Base-by-base conservation (phyloP, 768 basidiomycete genomes). In the Tricholoma flavovirens region DNA sequence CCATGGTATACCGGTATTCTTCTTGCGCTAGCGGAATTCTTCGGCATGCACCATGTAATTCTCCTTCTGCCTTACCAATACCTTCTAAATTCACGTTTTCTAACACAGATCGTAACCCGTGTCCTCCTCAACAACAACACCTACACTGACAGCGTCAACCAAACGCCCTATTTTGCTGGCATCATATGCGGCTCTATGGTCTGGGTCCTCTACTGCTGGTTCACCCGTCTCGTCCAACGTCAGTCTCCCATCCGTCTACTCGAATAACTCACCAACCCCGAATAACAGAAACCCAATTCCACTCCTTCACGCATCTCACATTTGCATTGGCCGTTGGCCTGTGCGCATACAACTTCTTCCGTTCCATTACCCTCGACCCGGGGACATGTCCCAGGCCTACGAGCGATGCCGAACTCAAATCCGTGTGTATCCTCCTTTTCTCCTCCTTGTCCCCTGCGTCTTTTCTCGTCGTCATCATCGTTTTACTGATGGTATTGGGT, bases 1-100 rank as follows among this genome's bases (percentile, higher is more conserved):
- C 93, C 95, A 40, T 93, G 92, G 86, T 98, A 95, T 70, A 88
- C 89, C 2, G 91, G 88, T 14, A 70, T 93, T 21, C 77, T 94
- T 29, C 80, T 98, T 49, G 88, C 90, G 0, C 75, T 87, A 66
- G 92, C 88, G 0, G 85, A 93, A 64, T 92, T 93, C 72, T 96
- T 92, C 63, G 89, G 82, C 48, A 90, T 96, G 89, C 96, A 98
- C 65, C 89, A 97, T 65, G 91, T 94, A 69, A 59, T 40, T 1
- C 21, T 42, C 8, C 17, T 77, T 4, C n/a, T 22, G n/a, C 26
- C 26, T 36, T 43, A 9, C 51, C 32, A 32, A 19, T 38, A 35
- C 29, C 33, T 14, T 53, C 32, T 45, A 53, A 4, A 21, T 10
- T 36, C 14, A 40, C 54, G 59, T 26, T 51, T 57, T 19, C n/a